Conservation (phyloP, 345 rosid genomes). For the Citrus cavaleriei region DNA sequence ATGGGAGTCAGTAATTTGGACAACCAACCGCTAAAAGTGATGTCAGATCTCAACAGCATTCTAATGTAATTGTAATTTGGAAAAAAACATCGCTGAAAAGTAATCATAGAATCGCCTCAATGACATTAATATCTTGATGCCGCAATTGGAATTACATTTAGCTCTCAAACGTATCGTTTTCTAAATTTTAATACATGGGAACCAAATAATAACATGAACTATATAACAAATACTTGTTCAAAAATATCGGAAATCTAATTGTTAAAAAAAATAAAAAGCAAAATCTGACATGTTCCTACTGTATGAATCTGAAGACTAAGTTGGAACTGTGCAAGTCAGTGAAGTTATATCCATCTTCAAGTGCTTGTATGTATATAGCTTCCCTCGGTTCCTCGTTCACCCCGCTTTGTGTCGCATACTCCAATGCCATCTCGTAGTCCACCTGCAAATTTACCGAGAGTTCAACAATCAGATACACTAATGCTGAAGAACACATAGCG, state of each 20-base stretch:
- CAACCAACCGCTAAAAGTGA: fast-evolving
- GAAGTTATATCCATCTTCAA: slow-evolving; percentile 39
- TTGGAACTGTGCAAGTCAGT: slow-evolving; percentile 51
- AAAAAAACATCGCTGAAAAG: too few species aligned
- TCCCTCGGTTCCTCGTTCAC: slow-evolving; percentile 88
- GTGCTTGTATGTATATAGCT: slow-evolving; percentile 46
- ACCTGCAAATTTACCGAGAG: slow-evolving; percentile 50
- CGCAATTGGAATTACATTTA: not conserved
- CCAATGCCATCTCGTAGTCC: slow-evolving; percentile 95
- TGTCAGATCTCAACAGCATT: too few species aligned
- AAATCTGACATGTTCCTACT: slow-evolving; percentile 20
- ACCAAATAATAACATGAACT: not conserved
- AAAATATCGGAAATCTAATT: too few species aligned
- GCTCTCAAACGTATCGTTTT: not conserved
- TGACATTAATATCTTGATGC: too few species aligned
- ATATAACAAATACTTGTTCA: not conserved
- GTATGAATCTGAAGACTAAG: slow-evolving; percentile 61
- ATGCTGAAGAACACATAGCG: too few species aligned
- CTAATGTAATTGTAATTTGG: too few species aligned
- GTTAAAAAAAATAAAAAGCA: not conserved
- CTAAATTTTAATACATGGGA: not conserved
- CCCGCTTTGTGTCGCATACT: slow-evolving; percentile 91
- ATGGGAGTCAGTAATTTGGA: too few species aligned
- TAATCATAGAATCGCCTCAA: too few species aligned
- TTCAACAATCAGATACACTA: too few species aligned